Conservation (phyloP, 2,329 filamentous ascomycete genomes). For the Colletotrichum chlorophyti region DNA sequence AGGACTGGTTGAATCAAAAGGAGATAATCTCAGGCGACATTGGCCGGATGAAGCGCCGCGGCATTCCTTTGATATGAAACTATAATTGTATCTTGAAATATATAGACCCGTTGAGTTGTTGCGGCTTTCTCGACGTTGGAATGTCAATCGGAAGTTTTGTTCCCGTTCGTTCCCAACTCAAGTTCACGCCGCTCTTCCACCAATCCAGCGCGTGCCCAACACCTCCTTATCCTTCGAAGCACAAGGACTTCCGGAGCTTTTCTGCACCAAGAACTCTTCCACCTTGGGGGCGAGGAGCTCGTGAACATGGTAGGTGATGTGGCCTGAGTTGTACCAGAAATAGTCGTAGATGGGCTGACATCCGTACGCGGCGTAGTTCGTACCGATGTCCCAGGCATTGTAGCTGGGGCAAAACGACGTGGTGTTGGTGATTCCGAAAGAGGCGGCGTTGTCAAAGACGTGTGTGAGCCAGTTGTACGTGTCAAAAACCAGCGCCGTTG, state of each 20-base stretch:
- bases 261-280: background rate
- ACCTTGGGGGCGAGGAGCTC: background rate
- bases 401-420: slow-evolving; percentile 36
- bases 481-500: slow-evolving; percentile 37
- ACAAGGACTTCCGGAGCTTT: background rate
- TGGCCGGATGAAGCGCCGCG: too few relatives aligned
- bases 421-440: slow-evolving; percentile 37
- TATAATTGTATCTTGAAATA: too few relatives aligned
- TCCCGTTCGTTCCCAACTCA: too few relatives aligned
- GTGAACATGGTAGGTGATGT: slow-evolving; percentile 25
- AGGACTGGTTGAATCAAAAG: too few relatives aligned
- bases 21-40: too few relatives aligned
- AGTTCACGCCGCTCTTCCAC: background rate
- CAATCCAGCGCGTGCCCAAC: background rate
- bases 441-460: slow-evolving; percentile 35
- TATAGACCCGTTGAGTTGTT: too few relatives aligned
- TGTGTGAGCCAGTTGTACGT: slow-evolving; percentile 39
- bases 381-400: slow-evolving; percentile 33
- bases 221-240: background rate
- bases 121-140: too few relatives aligned
- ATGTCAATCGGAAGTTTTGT: too few relatives aligned
- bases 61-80: too few relatives aligned
- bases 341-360: slow-evolving; percentile 38
- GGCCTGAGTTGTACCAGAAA: slow-evolving; percentile 40
- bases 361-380: slow-evolving; percentile 33